Conservation (phyloP, 208 protist genomes). For the Crithidia sp. region DNA sequence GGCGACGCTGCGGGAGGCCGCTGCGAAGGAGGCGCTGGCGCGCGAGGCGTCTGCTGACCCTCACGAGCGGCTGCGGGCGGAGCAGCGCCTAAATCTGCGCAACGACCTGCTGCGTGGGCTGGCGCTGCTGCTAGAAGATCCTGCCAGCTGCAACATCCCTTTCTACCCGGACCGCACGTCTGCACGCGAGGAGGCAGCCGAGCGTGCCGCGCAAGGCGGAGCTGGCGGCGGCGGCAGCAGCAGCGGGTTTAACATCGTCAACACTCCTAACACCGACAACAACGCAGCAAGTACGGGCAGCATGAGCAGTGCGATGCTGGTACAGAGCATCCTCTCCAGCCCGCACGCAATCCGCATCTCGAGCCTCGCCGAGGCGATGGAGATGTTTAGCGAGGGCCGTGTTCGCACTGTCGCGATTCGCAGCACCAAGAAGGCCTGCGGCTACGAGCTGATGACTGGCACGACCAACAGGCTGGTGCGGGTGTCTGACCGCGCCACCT, state of each 20-base stretch:
- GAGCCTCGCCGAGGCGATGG: background rate
- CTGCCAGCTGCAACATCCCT: conserved; percentile 1
- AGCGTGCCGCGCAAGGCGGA: background rate
- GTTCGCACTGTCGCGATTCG: conserved; percentile 35
- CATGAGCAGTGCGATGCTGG: conserved; percentile 1
- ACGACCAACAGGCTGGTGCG: background rate
- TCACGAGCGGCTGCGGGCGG: background rate
- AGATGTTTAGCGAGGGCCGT: conserved; percentile 34
- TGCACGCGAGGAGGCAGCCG: conserved; percentile 10
- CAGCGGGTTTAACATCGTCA: too few relatives aligned
- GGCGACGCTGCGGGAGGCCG: conserved; percentile 17
- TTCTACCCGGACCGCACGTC: conserved; percentile 26
- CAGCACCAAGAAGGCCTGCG: conserved; percentile 11
- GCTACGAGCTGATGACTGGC: conserved; percentile 19
- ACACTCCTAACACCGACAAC: too few relatives aligned
- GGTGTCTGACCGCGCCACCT: conserved; percentile 4
- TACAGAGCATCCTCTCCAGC: conserved; percentile 3
- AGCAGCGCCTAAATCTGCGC: conserved; percentile 2
- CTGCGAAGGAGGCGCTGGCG: conserved; percentile 10
- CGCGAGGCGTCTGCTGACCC: background rate
- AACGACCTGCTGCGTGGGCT: conserved; percentile 10
- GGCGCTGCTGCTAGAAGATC: conserved; percentile 18
- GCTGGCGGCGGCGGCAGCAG: background rate
- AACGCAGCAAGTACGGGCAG: background rate
- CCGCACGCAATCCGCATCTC: conserved; percentile 6